Conservation (phyloP, 495 filamentous ascomycete genomes). For the Xylaria bambusicola region DNA sequence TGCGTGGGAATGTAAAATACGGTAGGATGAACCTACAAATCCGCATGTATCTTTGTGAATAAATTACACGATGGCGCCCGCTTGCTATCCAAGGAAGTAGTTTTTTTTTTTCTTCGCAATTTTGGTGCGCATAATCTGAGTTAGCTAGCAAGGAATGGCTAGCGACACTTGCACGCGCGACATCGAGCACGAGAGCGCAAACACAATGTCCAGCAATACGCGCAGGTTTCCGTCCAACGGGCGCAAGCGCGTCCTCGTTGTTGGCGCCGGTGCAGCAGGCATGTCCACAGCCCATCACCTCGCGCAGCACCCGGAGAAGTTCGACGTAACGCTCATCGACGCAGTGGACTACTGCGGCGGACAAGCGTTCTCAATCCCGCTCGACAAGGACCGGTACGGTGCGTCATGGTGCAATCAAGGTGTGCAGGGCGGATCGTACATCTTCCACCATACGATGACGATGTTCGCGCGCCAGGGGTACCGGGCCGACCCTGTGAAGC, state of each 20-base stretch:
- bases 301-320: constrained; percentile 70
- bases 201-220: constrained; percentile 22
- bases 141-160: constrained; percentile 10
- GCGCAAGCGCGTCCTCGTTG: constrained; percentile 57
- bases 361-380: constrained; percentile 74
- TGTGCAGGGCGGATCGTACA: constrained; percentile 77
- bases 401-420: constrained; percentile 82
- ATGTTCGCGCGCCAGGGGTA: constrained; percentile 73
- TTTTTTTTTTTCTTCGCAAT: too few species aligned
- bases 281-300: constrained; percentile 77
- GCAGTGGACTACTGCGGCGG: constrained; percentile 69
- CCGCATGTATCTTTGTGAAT: too few species aligned
- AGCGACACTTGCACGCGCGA: constrained; percentile 14
- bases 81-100: too few species aligned
- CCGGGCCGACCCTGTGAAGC: constrained; percentile 66
- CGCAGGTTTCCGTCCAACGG: constrained; percentile 10
- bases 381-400: constrained; percentile 67
- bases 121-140: too few species aligned
- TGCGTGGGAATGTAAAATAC: neutral
- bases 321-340: constrained; percentile 75
- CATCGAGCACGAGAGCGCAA: constrained; percentile 16
- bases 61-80: too few species aligned
- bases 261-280: constrained; percentile 67
- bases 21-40: neutral
- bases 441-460: constrained; percentile 80